phyloP scores from a whole-genome alignment of 805 yeast species.

The Deakozyma indianensis region DNA sequence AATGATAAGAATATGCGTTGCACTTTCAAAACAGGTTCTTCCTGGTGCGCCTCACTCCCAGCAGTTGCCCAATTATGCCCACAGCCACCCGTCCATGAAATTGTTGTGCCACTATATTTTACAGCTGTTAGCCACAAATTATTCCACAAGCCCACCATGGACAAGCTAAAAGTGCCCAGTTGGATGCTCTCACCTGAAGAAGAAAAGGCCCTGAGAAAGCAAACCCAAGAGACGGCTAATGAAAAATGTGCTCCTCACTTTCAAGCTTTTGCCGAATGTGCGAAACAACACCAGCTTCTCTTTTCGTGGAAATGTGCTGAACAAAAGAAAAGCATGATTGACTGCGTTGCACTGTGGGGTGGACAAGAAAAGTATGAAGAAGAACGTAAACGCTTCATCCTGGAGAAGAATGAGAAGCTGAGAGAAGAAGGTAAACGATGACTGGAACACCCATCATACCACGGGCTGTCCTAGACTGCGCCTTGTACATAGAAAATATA shows the following conservation, averaged over 20 bases:
- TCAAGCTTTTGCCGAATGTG: slow-evolving; percentile 19
- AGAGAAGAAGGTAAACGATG: slow-evolving; percentile 6
- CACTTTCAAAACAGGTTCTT: too few species aligned
- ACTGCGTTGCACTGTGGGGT: slow-evolving; percentile 23
- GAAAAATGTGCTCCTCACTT: slow-evolving; percentile 18
- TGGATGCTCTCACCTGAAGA: slow-evolving; percentile 26
- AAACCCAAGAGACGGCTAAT: slow-evolving; percentile 20
- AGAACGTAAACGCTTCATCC: slow-evolving; percentile 17
- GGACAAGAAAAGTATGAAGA: slow-evolving; percentile 16
- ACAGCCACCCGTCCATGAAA: too few species aligned
- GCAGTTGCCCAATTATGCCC: too few species aligned
- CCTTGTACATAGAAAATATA: too few species aligned
- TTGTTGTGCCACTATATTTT: too few species aligned
- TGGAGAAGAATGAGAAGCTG: slow-evolving; percentile 15
- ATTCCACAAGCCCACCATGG: too few species aligned
- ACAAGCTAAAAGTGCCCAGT: slow-evolving; percentile 13
- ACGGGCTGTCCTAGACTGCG: too few species aligned
- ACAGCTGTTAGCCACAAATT: too few species aligned
- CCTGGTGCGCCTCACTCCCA: too few species aligned
- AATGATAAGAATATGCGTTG: too few species aligned
- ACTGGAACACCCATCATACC: too few species aligned
- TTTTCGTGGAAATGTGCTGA: slow-evolving; percentile 25
- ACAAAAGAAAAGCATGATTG: slow-evolving; percentile 19
- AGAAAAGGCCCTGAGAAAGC: slow-evolving; percentile 20
- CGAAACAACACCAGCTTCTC: slow-evolving; percentile 20